Evolutionary conservation across 2,329 filamentous ascomycete species (phyloP).

Genomic region (Graphium sp.): DNA sequence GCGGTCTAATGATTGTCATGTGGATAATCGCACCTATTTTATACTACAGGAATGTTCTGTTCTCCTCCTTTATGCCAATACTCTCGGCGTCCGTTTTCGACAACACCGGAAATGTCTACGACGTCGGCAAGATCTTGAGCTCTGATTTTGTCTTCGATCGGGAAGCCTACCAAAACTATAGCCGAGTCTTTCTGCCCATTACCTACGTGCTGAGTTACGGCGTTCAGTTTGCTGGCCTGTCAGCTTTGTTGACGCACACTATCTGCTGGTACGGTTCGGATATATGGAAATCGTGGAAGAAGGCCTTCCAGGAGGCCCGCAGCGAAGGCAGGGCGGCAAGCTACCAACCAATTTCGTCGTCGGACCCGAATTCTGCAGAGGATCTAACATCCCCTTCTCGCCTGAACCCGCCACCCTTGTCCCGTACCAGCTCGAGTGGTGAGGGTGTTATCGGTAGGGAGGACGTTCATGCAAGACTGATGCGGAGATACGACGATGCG

Average conservation of each 20-base stretch:
- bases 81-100: conserved; percentile 75
- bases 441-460: conserved; percentile 50
- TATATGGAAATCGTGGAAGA: conserved; percentile 61
- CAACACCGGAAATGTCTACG: conserved; percentile 63
- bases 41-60: conserved; percentile 68
- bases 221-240: conserved; percentile 69
- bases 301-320: conserved; percentile 47
- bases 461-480: conserved; percentile 71
- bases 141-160: conserved; percentile 62
- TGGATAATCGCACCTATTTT: conserved; percentile 68
- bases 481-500: conserved; percentile 69
- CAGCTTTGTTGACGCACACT: conserved; percentile 67
- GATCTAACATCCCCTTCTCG: conserved; percentile 6
- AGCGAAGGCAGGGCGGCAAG: conserved; percentile 23
- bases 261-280: conserved; percentile 72
- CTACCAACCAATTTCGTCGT: conserved; percentile 33
- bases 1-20: conserved; percentile 66
- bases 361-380: conserved; percentile 7
- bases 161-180: conserved; percentile 64
- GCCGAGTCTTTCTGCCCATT: conserved; percentile 69
- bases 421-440: conserved; percentile 12
- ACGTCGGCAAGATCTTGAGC: conserved; percentile 67
- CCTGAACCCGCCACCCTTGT: conserved; percentile 13
- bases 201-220: conserved; percentile 80
- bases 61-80: conserved; percentile 74